Base-by-base conservation (phyloP, 2,329 filamentous ascomycete genomes). In the Stachybotrys elegans region DNA sequence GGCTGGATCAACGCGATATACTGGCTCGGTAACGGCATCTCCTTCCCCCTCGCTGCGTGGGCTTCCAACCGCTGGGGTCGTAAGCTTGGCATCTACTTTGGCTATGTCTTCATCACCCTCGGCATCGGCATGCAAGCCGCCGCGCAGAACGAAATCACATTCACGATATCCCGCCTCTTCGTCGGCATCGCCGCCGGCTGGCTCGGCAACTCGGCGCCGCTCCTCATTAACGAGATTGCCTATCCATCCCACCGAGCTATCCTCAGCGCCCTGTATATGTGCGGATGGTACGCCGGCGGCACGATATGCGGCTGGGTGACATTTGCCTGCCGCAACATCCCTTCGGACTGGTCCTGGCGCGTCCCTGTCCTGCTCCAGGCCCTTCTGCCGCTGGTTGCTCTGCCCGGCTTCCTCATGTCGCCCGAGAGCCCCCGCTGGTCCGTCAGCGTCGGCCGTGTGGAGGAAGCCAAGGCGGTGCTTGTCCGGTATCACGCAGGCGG, bases 401-500 rank as follows among this genome's bases (percentile, higher is more conserved):
- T 56, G 1, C 40, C 61, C 1, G 49, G 61, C 20, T 55, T 67
- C 43, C 55, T 60, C 20, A 57, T 66, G 43, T 59, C 60, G 13
- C 64, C 62, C 2, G 63, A 67, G 40, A 65, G 62, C 5, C 64
- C 64, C 4, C 48, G 44, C 38, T 59, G 54, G 45, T 57, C 64
- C 6, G 49, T 63, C 25, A 58, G 56, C 16, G 53, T 52, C 6
- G 61, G 60, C 34, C 60, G 55, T 20, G 53, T 54, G 22, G 60
- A 62, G 17, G 57, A 66, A 17, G 65, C 67, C 2, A 53, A 54
- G 19, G 53, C 58, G 4, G 59, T 69, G 14, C 58, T 69, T n/a
- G 58, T 56, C 9, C 58, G 57, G 14, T 67, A 65, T 35, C 69
- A 71, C 35, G 60, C 68, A 2, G 67, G 69, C 29, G 67, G 67